Evolutionary conservation across 169 alveolate genomes (phyloP), one percentile per base, ranked within the genome.

Genomic region (Plasmodium billcollinsi): DNA sequence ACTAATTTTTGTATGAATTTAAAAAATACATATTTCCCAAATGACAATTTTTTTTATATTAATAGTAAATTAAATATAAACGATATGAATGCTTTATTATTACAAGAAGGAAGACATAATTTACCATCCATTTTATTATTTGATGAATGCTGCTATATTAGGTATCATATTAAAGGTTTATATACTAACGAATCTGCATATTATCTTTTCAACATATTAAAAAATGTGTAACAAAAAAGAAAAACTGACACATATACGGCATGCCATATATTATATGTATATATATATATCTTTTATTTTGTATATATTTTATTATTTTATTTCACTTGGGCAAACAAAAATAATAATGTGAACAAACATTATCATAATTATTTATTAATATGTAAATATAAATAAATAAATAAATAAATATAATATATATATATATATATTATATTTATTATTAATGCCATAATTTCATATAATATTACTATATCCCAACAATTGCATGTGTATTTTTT

Each of bases 161-260:
- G 88, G 39, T 75, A 75, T 63, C 88, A 75, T 43, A 75, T 75
- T 20, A 75, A 75, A 58, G 88, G 88, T 9, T 63, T 75, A 20
- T 75, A 45, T n/a, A 75, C 88, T 9, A 75, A 69, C 52, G 88
- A 75, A 43, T 47, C 88, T 8, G 39, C 88, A 12, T 61, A 75
- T 21, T 75, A 75, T 43, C 88, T 75, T 52, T 63, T 26, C 43
- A 75, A 63, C 12, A 74, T 54, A 5, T 18, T 75, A 15, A 12
- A 18, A 26, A 67, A 15, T 39, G 49, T 75, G 20, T 75, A 63
- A 58, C 8, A 9, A 26, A 2, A 50, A 11, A 56, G 8, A 56
- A 5, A 56, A 26, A 26, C 33, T 0, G 33, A 26, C 33, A 26
- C 33, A 26, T 26, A 26, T 0, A 26, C 1, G 2, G 33, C 20